A percentile compares a stretch with the other conserved stretches of the same genome.
These are phyloP conservation scores for Nymphaea colorata DNA, from an alignment of 164 flowering plant species.

Conservation along the genomic window DNA sequence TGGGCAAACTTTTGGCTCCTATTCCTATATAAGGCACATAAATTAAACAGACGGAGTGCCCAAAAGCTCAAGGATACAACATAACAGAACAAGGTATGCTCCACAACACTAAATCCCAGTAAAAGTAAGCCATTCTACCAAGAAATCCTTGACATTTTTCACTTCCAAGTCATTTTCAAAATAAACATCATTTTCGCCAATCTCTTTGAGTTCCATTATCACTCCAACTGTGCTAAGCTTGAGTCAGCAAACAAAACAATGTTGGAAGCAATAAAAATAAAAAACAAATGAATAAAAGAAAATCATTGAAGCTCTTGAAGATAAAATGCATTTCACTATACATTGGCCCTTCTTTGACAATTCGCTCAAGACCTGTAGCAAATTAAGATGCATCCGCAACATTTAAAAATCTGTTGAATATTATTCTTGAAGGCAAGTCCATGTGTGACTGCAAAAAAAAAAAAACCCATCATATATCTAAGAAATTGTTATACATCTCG, in stretches of 20 bases:
- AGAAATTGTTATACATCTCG: background rate
- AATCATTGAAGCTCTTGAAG: no score
- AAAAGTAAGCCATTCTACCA: constrained; percentile 38
- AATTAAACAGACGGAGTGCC: no score
- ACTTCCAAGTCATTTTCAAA: constrained; percentile 67
- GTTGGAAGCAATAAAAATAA: no score
- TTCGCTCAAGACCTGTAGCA: constrained; percentile 63
- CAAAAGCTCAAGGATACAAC: no score
- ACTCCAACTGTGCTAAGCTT: constrained; percentile 70
- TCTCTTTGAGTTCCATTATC: constrained; percentile 54
- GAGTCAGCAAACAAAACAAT: constrained; percentile 1
- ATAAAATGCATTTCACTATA: no score
- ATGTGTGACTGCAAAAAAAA: constrained; percentile 36
- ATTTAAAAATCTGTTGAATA: constrained; percentile 45
- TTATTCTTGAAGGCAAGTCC: constrained; percentile 43
- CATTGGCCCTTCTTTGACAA: constrained; percentile 74
- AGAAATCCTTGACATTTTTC: constrained; percentile 64
- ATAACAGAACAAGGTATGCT: no score
- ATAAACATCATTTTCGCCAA: constrained; percentile 82
- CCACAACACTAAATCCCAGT: background rate
- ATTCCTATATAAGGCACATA: no score
- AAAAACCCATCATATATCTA: background rate
- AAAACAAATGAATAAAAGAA: no score
- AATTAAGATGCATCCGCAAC: constrained; percentile 78
- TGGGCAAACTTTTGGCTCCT: no score